phyloP scores from a whole-genome alignment of 371 early-diverging fungal genomes.

The Mucor lusitanicus region DNA sequence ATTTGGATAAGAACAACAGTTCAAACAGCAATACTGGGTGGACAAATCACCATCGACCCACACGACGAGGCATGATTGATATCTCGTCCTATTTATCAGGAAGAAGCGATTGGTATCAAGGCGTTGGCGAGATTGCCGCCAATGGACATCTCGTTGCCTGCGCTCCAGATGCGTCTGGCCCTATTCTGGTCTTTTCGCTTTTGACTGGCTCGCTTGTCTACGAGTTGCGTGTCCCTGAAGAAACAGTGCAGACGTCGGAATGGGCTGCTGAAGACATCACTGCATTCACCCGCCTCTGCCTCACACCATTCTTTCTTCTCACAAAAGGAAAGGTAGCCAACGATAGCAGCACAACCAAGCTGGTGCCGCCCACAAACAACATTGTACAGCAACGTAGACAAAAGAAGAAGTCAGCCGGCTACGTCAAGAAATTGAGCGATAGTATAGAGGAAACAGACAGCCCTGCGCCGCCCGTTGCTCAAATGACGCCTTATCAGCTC shows the following conservation, averaged over 20 bases:
- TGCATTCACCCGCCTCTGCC: conserved; percentile 46
- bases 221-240: conserved; percentile 26
- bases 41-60: conserved; percentile 2
- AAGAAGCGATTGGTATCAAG: conserved; percentile 54
- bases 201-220: conserved; percentile 60
- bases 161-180: conserved; percentile 56
- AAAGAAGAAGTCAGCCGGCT: conserved; percentile 7
- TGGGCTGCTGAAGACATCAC: conserved; percentile 30
- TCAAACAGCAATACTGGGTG: neutral
- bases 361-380: conserved; percentile 15
- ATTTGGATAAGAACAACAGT: conserved; percentile 24
- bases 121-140: conserved; percentile 56
- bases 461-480: conserved; percentile 3
- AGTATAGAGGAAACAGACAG: neutral
- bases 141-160: conserved; percentile 56
- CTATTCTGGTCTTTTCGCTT: conserved; percentile 56
- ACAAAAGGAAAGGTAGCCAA: conserved; percentile 42
- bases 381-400: conserved; percentile 12
- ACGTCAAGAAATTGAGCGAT: conserved; percentile 17
- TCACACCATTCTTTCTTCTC: conserved; percentile 58
- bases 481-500: conserved; percentile 44
- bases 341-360: neutral
- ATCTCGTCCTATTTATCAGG: conserved; percentile 43
- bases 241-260: conserved; percentile 1
- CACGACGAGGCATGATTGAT: conserved; percentile 47